phyloP scores from a whole-genome alignment of 2,329 filamentous ascomycete genomes.

The Trichophyton simii region DNA sequence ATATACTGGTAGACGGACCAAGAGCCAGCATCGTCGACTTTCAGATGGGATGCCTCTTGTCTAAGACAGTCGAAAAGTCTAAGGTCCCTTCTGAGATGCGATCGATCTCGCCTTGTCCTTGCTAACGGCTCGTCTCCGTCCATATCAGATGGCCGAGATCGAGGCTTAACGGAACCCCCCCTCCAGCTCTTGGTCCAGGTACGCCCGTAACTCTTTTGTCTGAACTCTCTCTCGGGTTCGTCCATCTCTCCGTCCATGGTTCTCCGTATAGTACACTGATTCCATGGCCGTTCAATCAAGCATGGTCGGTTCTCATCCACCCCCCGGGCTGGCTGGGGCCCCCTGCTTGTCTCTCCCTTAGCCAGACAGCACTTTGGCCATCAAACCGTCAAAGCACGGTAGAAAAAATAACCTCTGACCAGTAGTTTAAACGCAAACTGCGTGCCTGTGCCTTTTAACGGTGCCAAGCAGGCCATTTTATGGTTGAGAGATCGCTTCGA shows the following conservation, averaged over 20 bases:
- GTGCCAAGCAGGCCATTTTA: too few relatives aligned
- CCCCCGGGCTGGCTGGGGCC: background rate
- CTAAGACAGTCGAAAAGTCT: background rate
- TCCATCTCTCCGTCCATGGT: background rate
- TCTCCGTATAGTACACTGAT: too few relatives aligned
- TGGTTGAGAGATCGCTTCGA: too few relatives aligned
- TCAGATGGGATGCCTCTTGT: background rate
- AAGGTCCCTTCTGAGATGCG: background rate
- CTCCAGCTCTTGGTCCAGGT: background rate
- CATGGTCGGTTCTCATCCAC: background rate
- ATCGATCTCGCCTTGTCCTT: background rate
- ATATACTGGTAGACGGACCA: background rate
- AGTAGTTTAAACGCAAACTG: too few relatives aligned
- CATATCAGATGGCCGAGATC: background rate
- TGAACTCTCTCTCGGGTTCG: background rate
- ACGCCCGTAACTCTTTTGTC: background rate
- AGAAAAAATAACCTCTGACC: too few relatives aligned
- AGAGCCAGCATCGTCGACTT: background rate
- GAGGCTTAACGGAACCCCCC: background rate
- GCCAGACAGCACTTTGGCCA: too few relatives aligned
- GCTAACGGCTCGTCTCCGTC: background rate
- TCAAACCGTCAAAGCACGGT: too few relatives aligned
- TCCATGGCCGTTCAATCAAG: background rate
- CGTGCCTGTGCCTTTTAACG: too few relatives aligned
- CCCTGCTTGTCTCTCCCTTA: background rate